A percentile compares a stretch with the other conserved stretches of the same genome.
Conservation (phyloP, 495 filamentous ascomycete genomes). For the Elaphomyces granulatus region DNA sequence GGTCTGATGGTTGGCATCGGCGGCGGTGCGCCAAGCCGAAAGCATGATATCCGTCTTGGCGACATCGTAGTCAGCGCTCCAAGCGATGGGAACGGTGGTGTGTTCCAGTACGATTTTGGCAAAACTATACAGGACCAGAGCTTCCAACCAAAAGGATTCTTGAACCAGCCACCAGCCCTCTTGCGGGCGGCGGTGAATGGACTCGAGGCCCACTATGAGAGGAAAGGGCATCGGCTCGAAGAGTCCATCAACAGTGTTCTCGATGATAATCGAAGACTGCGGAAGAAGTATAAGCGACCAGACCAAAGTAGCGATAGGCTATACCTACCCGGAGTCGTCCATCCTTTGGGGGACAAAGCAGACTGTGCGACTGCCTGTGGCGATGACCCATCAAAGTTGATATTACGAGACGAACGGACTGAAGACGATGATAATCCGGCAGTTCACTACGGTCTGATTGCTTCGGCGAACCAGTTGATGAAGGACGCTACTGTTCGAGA, state of each 20-base stretch:
- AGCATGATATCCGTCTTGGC: conserved; percentile 30
- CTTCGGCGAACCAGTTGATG: conserved; percentile 17
- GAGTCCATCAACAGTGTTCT: conserved; percentile 9
- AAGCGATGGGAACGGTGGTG: conserved; percentile 3
- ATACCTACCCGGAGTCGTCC: conserved; percentile 6
- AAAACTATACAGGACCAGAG: conserved; percentile 8
- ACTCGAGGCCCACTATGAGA: conserved; percentile 2
- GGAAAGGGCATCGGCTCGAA: conserved; percentile 5
- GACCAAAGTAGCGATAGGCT: conserved; percentile 15
- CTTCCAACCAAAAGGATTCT: conserved; percentile 9
- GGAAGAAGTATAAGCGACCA: conserved; percentile 13
- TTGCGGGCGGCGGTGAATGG: conserved; percentile 6
- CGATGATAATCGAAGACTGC: conserved; percentile 8
- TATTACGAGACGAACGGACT: conserved; percentile 13
- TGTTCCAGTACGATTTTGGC: conserved; percentile 15
- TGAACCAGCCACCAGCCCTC: conserved; percentile 10
- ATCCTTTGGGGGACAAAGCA: conserved; percentile 8
- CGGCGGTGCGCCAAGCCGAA: conserved; percentile 22
- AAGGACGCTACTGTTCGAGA: conserved; percentile 17
- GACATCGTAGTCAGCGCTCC: conserved; percentile 28
- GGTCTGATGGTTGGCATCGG: conserved; percentile 36
- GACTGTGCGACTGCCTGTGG: conserved; percentile 14
- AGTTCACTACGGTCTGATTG: conserved; percentile 20
- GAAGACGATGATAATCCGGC: conserved; percentile 14
- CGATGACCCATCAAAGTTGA: conserved; percentile 10